Percentiles rank a stretch among this genome's conserved stretches.
Evolutionary conservation across 1,284 basidiomycete species (phyloP).

Genomic region (Rhodotorula mucilaginosa): DNA sequence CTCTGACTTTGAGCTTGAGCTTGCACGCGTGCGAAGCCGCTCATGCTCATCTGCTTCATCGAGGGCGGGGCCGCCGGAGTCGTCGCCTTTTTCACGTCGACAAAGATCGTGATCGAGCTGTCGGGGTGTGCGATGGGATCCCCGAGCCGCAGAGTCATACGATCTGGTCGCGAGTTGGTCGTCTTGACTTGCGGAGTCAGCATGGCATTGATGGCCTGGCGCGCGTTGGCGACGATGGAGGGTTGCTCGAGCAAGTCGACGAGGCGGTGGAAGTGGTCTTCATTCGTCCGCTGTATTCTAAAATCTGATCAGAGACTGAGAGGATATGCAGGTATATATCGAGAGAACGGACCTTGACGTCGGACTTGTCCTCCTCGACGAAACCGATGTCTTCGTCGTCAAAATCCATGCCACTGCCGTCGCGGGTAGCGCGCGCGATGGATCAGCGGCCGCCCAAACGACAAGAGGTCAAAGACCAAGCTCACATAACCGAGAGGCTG

Average conservation of each 20-base stretch:
- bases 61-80: conserved; percentile 67
- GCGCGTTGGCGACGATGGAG: conserved; percentile 68
- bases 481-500: conserved; percentile 45
- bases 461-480: no score
- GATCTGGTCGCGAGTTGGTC: conserved; percentile 64
- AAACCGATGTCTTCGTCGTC: conserved; percentile 68
- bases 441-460: background rate
- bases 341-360: conserved; percentile 60
- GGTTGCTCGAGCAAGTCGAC: conserved; percentile 52
- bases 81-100: conserved; percentile 82
- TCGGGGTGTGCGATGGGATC: conserved; percentile 63
- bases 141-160: conserved; percentile 69
- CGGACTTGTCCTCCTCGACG: conserved; percentile 65
- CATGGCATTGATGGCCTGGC: conserved; percentile 65
- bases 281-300: conserved; percentile 64
- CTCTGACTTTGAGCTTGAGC: conserved; percentile 15
- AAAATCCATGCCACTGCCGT: conserved; percentile 68
- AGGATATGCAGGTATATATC: background rate
- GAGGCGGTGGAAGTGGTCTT: conserved; percentile 66
- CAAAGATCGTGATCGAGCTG: conserved; percentile 69
- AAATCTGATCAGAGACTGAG: background rate
- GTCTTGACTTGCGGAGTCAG: conserved; percentile 66
- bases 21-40: conserved; percentile 43
- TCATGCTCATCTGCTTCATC: conserved; percentile 72
- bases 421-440: background rate